Base-by-base conservation (phyloP, 306 rosid genomes). In the Vigna unguiculata region DNA sequence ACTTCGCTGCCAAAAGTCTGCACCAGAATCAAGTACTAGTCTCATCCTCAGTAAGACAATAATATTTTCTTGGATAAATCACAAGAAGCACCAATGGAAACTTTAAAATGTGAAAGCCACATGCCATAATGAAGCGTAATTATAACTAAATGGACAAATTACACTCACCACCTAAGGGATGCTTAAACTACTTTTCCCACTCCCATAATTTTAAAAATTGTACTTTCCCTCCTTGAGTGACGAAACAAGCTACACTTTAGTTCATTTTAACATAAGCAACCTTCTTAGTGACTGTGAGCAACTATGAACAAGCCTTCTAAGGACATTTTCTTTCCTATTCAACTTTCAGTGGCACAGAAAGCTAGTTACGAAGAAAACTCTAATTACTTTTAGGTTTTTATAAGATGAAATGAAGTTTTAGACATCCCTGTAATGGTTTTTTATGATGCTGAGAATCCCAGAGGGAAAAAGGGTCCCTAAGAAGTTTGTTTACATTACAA, bases 1-100 rank as follows among this genome's bases (percentile, higher is more conserved):
- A 91, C 81, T 91, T 93, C 2, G 95, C 86, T 9, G 93, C 97
- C 87, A 93, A 82, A 81, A 93, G 88, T 65, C 98, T 93, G 90
- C 85, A 90, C 67, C 78, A 77, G 63, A 87, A 70, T 78, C 59
- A 78, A 63, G 24, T 20, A 53, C 43, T 47, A 81, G 40, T 34
- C 22, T 55, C 74, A 54, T 60, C 51, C 59, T 64, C 54, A 71
- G 65, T 62, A 84, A 66, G 80, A 41, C 61, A 51, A 61, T 41
- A 79, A 53, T 78, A 71, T 69, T 68, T 76, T 67, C 60, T 21
- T 19, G 19, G 48, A 85, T 13, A 53, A 72, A 75, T 53, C 65
- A 48, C 30, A 55, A 48, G 19, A 69, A 69, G 46, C 69, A 49
- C 28, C 55, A 75, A 53, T 74, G 21, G 34, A 73, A 76, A 62